Evolutionary conservation across 768 basidiomycete genomes (phyloP).

Genomic region (Xerocomellus chrysenteron): DNA sequence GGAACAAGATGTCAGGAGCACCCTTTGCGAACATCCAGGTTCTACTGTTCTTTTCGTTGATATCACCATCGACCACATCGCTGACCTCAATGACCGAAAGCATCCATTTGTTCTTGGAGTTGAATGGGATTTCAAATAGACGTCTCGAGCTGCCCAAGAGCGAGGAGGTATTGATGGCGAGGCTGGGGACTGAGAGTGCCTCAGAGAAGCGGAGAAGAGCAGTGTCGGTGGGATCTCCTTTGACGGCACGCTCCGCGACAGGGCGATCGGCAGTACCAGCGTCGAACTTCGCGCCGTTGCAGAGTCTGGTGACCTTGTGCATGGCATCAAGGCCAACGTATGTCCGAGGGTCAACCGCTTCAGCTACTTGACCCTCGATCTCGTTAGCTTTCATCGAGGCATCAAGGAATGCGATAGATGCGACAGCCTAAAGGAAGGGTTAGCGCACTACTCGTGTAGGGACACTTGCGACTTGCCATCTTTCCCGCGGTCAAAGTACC

Average conservation of each 20-base stretch:
- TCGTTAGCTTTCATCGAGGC: slow-evolving; percentile 20
- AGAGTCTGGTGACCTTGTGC: slow-evolving; percentile 48
- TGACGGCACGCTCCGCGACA: slow-evolving; percentile 35
- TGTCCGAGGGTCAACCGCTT: slow-evolving; percentile 4
- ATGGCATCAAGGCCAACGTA: slow-evolving; percentile 30
- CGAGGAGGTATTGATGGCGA: slow-evolving; percentile 22
- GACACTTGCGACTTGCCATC: slow-evolving; percentile 36
- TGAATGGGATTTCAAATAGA: slow-evolving; percentile 42
- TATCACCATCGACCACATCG: slow-evolving; percentile 10
- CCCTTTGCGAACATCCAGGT: slow-evolving; percentile 51
- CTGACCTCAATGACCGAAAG: slow-evolving; percentile 39
- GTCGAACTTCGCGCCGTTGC: slow-evolving; percentile 57
- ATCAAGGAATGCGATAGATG: slow-evolving; percentile 40
- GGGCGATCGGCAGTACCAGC: slow-evolving; percentile 24
- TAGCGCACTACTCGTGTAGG: neutral
- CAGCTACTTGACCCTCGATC: slow-evolving; percentile 14
- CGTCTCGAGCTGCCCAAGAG: slow-evolving; percentile 23
- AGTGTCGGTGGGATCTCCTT: slow-evolving; percentile 53
- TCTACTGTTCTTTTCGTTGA: slow-evolving; percentile 5
- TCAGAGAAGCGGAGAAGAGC: slow-evolving; percentile 52
- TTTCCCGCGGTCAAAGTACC: slow-evolving; percentile 50
- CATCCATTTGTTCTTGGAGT: slow-evolving; percentile 61
- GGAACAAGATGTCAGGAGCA: slow-evolving; percentile 56
- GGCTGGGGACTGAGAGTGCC: slow-evolving; percentile 24
- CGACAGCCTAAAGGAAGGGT: slow-evolving; percentile 34